Evolutionary conservation across 352 stramenopile species (phyloP), one percentile per base, ranked within the genome.

Genomic region (Pythium dissimile): DNA sequence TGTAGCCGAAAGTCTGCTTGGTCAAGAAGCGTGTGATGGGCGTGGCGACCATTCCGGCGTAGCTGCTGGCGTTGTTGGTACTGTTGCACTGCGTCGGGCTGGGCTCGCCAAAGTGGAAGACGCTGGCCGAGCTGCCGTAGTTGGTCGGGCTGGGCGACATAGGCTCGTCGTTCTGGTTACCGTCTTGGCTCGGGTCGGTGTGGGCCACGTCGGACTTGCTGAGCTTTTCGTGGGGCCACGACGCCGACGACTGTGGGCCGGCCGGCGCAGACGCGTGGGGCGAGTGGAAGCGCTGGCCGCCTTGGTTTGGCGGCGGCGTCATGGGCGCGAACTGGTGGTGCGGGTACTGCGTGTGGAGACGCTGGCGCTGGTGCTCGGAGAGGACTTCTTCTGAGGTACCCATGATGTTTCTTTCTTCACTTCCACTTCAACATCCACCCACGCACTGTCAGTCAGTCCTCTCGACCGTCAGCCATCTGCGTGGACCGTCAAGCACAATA

Each of bases 1-100:
- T 81, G 59, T 80, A 86, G 21, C 77, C 80, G 12, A 87, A 73
- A 31, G 68, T 68, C 38, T 85, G 73, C 52, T 85, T 86, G 58
- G 70, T 75, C 44, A 84, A 68, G 64, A 90, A 90, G 5, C 80
- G 73, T 13, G 53, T 67, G 53, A 67, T 50, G 3, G 60, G 60
- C 12, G 53, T 67, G 5, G 52, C 52, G 7, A 58, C 57, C 1
- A 58, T 12, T 5, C 31, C 42, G 11, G 15, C 28, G 46, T 32
- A 41, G 42, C 23, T 37, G 43, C 26, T 50, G n/a, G 13, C 13
- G 32, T 6, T 61, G 54, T n/a, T 52, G 54, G 53, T 44, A 34
- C 9, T 38, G 52, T 10, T 52, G 53, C n/a, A n/a, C n/a, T n/a
- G 16, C 20, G 10, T 10, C 38, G 16, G 38, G 7, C 24, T 20